Evolutionary conservation across 306 rosid genomes (phyloP).

Genomic region (Castanea crenata): DNA sequence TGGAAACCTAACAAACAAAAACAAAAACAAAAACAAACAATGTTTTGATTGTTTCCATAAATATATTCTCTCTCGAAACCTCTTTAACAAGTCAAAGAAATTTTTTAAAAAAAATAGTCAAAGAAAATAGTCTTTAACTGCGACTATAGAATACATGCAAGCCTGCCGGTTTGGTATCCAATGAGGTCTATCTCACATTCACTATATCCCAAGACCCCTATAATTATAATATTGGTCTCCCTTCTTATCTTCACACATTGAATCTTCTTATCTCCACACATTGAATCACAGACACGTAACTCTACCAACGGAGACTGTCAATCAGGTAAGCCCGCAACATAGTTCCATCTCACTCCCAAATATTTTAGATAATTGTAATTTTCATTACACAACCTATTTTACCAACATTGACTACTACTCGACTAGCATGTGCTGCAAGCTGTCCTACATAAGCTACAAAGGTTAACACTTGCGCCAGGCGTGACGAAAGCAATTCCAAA

Average conservation of each 20-base stretch:
- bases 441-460: not conserved
- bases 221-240: too few relatives aligned
- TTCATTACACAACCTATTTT: not conserved
- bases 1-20: too few relatives aligned
- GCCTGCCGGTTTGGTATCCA: not conserved
- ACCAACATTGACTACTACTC: not conserved
- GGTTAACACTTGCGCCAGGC: not conserved
- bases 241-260: too few relatives aligned
- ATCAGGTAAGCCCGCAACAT: not conserved
- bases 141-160: not conserved
- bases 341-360: not conserved
- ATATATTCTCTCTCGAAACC: not conserved
- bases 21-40: too few relatives aligned
- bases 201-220: too few relatives aligned
- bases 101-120: not conserved
- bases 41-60: too few relatives aligned
- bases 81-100: not conserved
- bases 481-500: not conserved
- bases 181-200: not conserved
- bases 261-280: too few relatives aligned
- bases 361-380: not conserved
- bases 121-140: not conserved
- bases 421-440: not conserved
- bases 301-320: not conserved
- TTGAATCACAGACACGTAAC: not conserved